Percentiles rank a stretch among this genome's conserved stretches.
phyloP scores from a whole-genome alignment of 768 basidiomycete genomes.

The Mycena olivaceomarginata region DNA sequence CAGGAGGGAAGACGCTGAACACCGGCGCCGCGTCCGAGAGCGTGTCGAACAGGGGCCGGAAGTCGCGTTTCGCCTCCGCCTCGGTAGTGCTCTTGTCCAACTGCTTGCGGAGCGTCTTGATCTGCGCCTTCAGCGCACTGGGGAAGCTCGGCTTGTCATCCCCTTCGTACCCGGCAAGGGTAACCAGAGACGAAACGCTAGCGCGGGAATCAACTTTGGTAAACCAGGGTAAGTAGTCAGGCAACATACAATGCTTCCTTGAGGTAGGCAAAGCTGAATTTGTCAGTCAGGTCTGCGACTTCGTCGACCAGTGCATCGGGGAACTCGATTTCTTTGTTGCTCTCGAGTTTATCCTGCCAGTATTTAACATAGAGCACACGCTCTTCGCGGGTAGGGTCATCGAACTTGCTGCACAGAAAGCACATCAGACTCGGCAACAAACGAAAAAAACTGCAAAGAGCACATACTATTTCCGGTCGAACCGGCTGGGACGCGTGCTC shows the following conservation, averaged over 20 bases:
- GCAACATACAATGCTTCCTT: constrained; percentile 90
- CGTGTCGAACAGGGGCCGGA: constrained; percentile 34
- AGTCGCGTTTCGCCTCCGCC: constrained; percentile 31
- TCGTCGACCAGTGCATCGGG: constrained; percentile 78
- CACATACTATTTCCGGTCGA: constrained; percentile 90
- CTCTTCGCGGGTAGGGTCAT: constrained; percentile 80
- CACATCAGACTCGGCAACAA: not conserved
- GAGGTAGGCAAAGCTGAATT: constrained; percentile 91
- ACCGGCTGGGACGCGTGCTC: constrained; percentile 87
- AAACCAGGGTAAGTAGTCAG: not conserved
- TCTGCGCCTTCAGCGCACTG: constrained; percentile 71
- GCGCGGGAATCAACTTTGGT: constrained; percentile 6
- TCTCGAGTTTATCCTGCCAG: constrained; percentile 86
- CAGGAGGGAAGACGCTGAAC: constrained; percentile 11
- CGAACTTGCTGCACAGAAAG: constrained; percentile 71
- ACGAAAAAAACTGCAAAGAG: not conserved
- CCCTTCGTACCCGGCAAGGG: constrained; percentile 71
- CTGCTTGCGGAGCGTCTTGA: constrained; percentile 79
- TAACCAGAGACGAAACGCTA: constrained; percentile 86
- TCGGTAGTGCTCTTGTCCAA: constrained; percentile 65
- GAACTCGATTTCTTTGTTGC: constrained; percentile 79
- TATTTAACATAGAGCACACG: constrained; percentile 82
- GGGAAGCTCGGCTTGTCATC: constrained; percentile 71
- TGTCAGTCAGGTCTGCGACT: constrained; percentile 75
- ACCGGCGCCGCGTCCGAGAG: constrained; percentile 3